These are phyloP conservation scores for Dryadomyces quercus-mongolicae DNA, from an alignment of 2,329 filamentous ascomycete species.

Conservation along the genomic window DNA sequence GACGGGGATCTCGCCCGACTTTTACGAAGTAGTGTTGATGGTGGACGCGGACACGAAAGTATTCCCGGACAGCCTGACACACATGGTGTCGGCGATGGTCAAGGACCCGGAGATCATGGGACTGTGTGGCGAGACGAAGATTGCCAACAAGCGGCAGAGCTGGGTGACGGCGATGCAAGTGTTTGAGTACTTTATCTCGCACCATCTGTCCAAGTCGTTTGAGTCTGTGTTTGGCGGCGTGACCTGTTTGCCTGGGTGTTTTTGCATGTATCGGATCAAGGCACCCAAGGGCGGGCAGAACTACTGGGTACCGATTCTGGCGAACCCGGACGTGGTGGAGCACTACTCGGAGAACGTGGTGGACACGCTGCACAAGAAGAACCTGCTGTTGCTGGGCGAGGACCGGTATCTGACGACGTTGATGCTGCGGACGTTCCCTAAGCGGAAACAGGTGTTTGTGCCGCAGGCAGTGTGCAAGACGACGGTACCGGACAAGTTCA, in stretches of 20 bases:
- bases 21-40: slow-evolving; percentile 97
- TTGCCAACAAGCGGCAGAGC: slow-evolving; percentile 89
- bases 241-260: slow-evolving; percentile 94
- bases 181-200: slow-evolving; percentile 98
- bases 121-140: slow-evolving; percentile 97
- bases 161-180: slow-evolving; percentile 99
- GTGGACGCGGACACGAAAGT: slow-evolving; percentile 99
- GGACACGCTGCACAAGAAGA: slow-evolving; percentile 97
- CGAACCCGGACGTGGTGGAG: slow-evolving; percentile 96
- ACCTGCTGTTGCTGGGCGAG: slow-evolving; percentile 79
- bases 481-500: slow-evolving; percentile 86
- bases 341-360: slow-evolving; percentile 99
- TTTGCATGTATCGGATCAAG: slow-evolving; percentile 99
- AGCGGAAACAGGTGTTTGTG: slow-evolving; percentile 97
- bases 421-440: slow-evolving; percentile 97
- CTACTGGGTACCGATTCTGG: slow-evolving; percentile 98
- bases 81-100: slow-evolving; percentile 99
- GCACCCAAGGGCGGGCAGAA: slow-evolving; percentile 96
- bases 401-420: slow-evolving; percentile 93
- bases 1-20: slow-evolving; percentile 94
- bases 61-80: slow-evolving; percentile 93
- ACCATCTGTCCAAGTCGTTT: slow-evolving; percentile 93
- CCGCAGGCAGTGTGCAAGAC: slow-evolving; percentile 99
- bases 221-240: slow-evolving; percentile 98
- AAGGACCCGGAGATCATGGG: slow-evolving; percentile 99